These are phyloP conservation scores for Auxenochlorella pyrenoidosa DNA, from an alignment of 139 green algal genomes.

Conservation along the genomic window DNA sequence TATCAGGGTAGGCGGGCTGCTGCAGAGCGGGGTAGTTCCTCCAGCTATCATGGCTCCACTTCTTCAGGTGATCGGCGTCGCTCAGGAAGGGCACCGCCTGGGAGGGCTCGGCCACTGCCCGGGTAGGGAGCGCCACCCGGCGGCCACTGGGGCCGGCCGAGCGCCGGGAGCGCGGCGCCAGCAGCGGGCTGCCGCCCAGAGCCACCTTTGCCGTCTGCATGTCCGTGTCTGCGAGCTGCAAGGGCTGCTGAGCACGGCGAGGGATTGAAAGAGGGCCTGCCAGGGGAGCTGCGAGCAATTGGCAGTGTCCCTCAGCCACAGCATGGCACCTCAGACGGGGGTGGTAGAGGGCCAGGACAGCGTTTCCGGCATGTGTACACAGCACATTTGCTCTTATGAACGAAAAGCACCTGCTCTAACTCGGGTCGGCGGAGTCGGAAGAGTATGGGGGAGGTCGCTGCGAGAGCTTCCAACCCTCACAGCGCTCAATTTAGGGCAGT, in stretches of 20 bases:
- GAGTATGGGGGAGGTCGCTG: no score
- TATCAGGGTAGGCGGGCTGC: slow-evolving; percentile 81
- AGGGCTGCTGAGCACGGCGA: no score
- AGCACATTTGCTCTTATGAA: no score
- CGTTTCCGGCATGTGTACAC: no score
- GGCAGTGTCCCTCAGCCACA: no score
- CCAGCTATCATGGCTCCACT: slow-evolving; percentile 69
- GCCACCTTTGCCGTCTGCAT: slow-evolving; percentile 8
- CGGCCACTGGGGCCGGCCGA: not conserved
- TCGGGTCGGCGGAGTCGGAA: no score
- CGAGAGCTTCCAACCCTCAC: not conserved
- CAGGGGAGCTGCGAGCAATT: no score
- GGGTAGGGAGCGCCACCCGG: not conserved
- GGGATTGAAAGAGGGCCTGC: no score
- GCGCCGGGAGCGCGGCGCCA: not conserved
- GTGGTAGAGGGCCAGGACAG: no score
- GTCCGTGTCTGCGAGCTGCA: not conserved
- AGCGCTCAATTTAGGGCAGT: not conserved
- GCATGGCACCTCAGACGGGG: no score
- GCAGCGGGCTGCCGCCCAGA: not conserved
- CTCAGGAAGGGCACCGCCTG: slow-evolving; percentile 53
- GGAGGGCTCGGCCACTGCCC: slow-evolving; percentile 49
- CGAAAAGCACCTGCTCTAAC: no score
- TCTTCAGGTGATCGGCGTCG: slow-evolving; percentile 53
- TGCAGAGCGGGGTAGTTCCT: slow-evolving; percentile 64